Evolutionary conservation across 2,329 filamentous ascomycete genomes (phyloP).

Genomic region (Scleromitrula shiraiana): DNA sequence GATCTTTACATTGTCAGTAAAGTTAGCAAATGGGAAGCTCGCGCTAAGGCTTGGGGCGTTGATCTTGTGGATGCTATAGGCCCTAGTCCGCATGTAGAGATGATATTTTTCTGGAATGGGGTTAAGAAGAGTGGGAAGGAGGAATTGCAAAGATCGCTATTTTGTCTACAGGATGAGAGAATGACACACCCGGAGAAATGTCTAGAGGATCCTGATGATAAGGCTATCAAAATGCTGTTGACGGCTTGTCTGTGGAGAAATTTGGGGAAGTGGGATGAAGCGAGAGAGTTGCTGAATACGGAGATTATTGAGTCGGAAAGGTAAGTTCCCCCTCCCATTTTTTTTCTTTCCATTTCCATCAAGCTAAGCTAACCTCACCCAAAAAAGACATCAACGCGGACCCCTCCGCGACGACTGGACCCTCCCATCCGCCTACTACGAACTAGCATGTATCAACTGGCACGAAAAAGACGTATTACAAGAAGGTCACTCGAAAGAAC

Average conservation of each 20-base stretch:
- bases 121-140: slow-evolving; percentile 66
- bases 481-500: slow-evolving; percentile 34
- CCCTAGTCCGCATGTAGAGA: slow-evolving; percentile 74
- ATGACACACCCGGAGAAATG: slow-evolving; percentile 41
- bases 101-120: slow-evolving; percentile 92
- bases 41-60: slow-evolving; percentile 58
- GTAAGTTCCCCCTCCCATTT: slow-evolving; percentile 33
- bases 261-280: slow-evolving; percentile 54
- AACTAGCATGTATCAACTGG: slow-evolving; percentile 79
- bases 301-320: slow-evolving; percentile 58
- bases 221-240: slow-evolving; percentile 58
- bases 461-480: slow-evolving; percentile 42
- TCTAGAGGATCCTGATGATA: slow-evolving; percentile 48
- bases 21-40: slow-evolving; percentile 77
- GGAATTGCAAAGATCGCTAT: slow-evolving; percentile 57
- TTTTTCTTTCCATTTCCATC: background rate
- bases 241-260: slow-evolving; percentile 58
- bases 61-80: slow-evolving; percentile 75
- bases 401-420: slow-evolving; percentile 60
- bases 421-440: slow-evolving; percentile 71
- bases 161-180: slow-evolving; percentile 56
- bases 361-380: slow-evolving; percentile 11
- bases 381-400: slow-evolving; percentile 46
- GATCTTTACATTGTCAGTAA: slow-evolving; percentile 81
- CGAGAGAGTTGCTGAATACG: slow-evolving; percentile 53